Evolutionary conservation across 495 filamentous ascomycete genomes (phyloP), one percentile per base, ranked within the genome.

Genomic region (Lasiosphaeriaceae sp.): DNA sequence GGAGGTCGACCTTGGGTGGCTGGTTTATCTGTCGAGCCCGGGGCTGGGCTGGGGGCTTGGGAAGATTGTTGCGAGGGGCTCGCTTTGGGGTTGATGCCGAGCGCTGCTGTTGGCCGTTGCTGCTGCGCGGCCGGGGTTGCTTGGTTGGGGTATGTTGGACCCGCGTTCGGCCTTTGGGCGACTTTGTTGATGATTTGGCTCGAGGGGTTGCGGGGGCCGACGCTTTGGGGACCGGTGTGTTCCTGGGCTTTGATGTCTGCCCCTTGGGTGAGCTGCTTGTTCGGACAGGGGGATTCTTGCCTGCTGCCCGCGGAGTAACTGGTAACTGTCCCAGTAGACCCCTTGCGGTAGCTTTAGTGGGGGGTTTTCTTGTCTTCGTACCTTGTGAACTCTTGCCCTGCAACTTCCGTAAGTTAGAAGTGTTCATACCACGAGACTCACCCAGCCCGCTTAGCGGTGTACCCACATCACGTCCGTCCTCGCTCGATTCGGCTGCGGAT

Each of bases 401-500:
- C 50, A 24, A 51, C 34, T 50, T 54, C 22, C 37, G 31, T 23
- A 39, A 58, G 46, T 55, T 51, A 55, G 47, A 26, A 35, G 45
- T 53, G 21, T 50, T 52, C 26, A 45, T 43, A 29, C 22, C 26
- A 31, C 26, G 26, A 9, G 47, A 62, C 65, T 61, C 55, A 61
- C 62, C 58, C 39, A 9, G 26, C 26, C 9, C 9, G 3, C 26
- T 31, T 4, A 31, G 26, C 26, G 9, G 26, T 31, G 26, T 9
- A 31, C 26, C 9, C 9, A 31, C 26, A 4, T 52, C 35, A 1
- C 54, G 54, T 61, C 60, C 69, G 49, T 56, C 60, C 21, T 59
- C 65, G 45, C 50, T 67, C 24, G 61, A 55, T 47, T 66, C 64
- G 31, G 52, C 52, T 6, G 63, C 66, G n/a, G 64, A 68, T 22